These are phyloP conservation scores for Paraphoma sp. DNA, from an alignment of 2,329 filamentous ascomycete species.

Conservation along the genomic window DNA sequence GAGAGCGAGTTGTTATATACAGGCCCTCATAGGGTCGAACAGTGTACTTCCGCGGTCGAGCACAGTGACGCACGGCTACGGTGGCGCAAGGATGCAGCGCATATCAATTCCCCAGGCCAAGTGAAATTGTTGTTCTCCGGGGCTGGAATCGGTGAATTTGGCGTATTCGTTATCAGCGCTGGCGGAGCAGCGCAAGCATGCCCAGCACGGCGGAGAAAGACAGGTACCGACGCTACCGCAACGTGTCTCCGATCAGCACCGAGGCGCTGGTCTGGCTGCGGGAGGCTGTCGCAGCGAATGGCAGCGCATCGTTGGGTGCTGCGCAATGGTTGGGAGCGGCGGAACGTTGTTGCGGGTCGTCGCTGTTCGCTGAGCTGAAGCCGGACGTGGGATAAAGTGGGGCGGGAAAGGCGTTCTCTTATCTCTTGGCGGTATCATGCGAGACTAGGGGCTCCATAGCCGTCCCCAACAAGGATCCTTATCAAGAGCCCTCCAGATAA, in stretches of 20 bases:
- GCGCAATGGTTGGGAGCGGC: constrained; percentile 11
- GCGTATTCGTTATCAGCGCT: constrained; percentile 37
- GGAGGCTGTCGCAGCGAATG: constrained; percentile 12
- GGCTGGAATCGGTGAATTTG: constrained; percentile 17
- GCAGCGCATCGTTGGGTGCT: constrained; percentile 8
- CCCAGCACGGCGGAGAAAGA: constrained; percentile 23
- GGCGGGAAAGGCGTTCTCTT: constrained; percentile 42
- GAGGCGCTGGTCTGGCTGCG: constrained; percentile 18
- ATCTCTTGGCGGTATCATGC: constrained; percentile 41
- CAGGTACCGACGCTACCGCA: constrained; percentile 15
- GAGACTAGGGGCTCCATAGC: constrained; percentile 23
- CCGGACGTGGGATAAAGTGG: constrained; percentile 40
- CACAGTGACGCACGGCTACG: constrained; percentile 32
- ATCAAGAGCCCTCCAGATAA: constrained; percentile 37
- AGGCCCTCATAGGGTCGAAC: constrained; percentile 17
- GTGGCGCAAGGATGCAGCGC: constrained; percentile 25
- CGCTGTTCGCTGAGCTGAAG: constrained; percentile 21
- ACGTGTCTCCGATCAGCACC: constrained; percentile 24
- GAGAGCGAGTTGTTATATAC: constrained; percentile 33
- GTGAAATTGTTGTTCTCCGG: constrained; percentile 31
- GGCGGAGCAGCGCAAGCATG: constrained; percentile 4
- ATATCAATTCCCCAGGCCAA: constrained; percentile 28
- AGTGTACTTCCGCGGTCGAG: constrained; percentile 46
- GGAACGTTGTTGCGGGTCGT: constrained; percentile 21
- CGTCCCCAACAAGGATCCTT: constrained; percentile 32